Base-by-base conservation (phyloP, 2,329 filamentous ascomycete species). In the Tolypocladium paradoxum region DNA sequence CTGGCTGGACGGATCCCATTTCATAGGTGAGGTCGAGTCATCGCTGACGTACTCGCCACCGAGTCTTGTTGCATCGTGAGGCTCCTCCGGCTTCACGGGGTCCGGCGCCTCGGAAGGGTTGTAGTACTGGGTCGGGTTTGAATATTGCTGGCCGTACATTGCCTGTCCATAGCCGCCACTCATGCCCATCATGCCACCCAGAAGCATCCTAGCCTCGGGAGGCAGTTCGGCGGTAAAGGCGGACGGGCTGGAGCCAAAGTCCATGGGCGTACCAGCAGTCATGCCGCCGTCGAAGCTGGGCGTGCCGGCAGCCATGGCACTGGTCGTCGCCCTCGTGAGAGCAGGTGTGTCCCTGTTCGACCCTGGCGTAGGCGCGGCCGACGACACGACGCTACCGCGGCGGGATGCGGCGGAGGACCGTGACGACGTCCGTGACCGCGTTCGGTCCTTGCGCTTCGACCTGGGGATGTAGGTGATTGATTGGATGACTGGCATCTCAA, bases 181-280 rank as follows among this genome's bases (percentile, higher is more conserved):
- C 57, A 68, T 62, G 33, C 67, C 65, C 14, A 18, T 2, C 18
- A 68, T 51, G 7, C 66, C 66, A 7, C 53, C 55, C 38, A 65
- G 59, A 57, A 76, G 62, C 70, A 73, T 70, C 58, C 69, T 73
- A 2, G 70, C 67, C 49, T 76, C 73, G 1, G 68, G 57, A 0
- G 74, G 67, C 7, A 76, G 58, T 54, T 74, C 69, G 0, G 71
- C 60, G 0, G 73, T 75, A 50, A 76, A 76, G 1, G 62, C 62
- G 0, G 73, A 74, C 1, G 57, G 56, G 2, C 58, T 57, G 1
- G 64, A 53, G 37, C 57, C 52, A 47, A 59, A 53, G 22, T 60
- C 55, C 43, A 52, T 4, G 57, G 59, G 24, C 55, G 27, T 52
- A 18, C 16, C 43, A 3, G n/a, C 20, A 14, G 18, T 8, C 50